These are phyloP conservation scores for Annulohypoxylon nitens DNA, from an alignment of 495 filamentous ascomycete species.

Conservation along the genomic window DNA sequence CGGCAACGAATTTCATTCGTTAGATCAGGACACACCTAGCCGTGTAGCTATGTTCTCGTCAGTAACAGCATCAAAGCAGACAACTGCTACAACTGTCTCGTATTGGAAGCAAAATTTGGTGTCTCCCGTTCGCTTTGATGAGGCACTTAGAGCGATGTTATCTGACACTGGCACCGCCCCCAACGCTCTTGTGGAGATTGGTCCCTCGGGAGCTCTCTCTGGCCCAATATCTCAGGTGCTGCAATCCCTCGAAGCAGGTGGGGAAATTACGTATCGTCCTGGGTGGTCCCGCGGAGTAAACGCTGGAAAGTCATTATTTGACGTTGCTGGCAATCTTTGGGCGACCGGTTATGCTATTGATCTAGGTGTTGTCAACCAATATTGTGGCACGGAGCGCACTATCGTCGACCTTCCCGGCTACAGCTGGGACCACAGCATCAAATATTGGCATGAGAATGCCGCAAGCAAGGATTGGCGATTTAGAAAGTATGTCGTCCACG, in stretches of 20 bases:
- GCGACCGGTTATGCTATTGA: conserved; percentile 10
- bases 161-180: conserved; percentile 17
- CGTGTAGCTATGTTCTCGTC: conserved; percentile 53
- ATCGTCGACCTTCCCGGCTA: conserved; percentile 60
- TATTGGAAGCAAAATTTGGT: conserved; percentile 56
- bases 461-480: conserved; percentile 47
- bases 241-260: conserved; percentile 13
- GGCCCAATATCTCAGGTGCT: conserved; percentile 60
- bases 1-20: neutral
- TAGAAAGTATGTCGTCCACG: conserved; percentile 42
- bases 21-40: conserved; percentile 15
- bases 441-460: conserved; percentile 51
- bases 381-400: neutral
- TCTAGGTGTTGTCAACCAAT: neutral
- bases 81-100: conserved; percentile 16
- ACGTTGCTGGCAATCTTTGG: conserved; percentile 54
- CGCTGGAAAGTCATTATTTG: conserved; percentile 42
- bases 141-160: conserved; percentile 40
- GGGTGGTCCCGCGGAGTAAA: conserved; percentile 48
- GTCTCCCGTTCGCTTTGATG: conserved; percentile 54
- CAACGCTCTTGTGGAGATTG: conserved; percentile 63
- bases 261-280: conserved; percentile 42
- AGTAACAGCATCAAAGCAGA: conserved; percentile 39
- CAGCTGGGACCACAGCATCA: conserved; percentile 58
- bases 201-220: conserved; percentile 62